Conservation (phyloP, 805 yeast species). For the Starmera caribaea region DNA sequence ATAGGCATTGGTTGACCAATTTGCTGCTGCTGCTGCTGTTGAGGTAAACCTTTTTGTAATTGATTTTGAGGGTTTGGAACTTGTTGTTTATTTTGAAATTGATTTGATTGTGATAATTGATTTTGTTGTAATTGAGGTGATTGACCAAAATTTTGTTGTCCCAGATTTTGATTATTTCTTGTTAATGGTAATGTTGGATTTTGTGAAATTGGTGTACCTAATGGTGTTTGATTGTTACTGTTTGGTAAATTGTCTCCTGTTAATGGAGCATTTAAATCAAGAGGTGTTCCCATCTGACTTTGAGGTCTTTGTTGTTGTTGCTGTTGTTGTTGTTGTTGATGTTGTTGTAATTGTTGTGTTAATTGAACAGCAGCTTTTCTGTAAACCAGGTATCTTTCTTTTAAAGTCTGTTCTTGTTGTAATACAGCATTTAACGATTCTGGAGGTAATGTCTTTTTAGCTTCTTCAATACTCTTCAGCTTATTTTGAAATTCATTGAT, state of each 20-base stretch:
- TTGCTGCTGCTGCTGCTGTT: constrained; percentile 4
- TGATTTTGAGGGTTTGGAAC: constrained; percentile 7
- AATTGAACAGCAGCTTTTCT: constrained; percentile 34
- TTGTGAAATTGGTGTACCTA: no score
- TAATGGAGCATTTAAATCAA: no score
- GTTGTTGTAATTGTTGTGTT: constrained; percentile 6
- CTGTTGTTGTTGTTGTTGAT: constrained; percentile 9
- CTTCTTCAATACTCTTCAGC: constrained; percentile 39
- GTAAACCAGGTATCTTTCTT: constrained; percentile 36
- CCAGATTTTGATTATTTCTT: neutral
- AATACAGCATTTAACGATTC: constrained; percentile 35
- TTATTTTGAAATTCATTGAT: constrained; percentile 41
- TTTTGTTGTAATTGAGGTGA: neutral
- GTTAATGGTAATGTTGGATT: no score
- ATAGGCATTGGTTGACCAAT: constrained; percentile 1
- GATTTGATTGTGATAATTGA: neutral
- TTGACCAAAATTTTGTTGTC: neutral
- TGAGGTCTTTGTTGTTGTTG: constrained; percentile 1
- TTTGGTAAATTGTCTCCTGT: no score
- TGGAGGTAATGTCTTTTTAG: constrained; percentile 34
- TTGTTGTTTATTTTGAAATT: constrained; percentile 4
- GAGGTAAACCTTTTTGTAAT: constrained; percentile 10
- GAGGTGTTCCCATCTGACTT: neutral
- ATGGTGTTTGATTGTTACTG: no score
- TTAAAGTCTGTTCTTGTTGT: constrained; percentile 39